These are phyloP conservation scores for Nakataea oryzae DNA, from an alignment of 2,329 filamentous ascomycete species.

Conservation along the genomic window DNA sequence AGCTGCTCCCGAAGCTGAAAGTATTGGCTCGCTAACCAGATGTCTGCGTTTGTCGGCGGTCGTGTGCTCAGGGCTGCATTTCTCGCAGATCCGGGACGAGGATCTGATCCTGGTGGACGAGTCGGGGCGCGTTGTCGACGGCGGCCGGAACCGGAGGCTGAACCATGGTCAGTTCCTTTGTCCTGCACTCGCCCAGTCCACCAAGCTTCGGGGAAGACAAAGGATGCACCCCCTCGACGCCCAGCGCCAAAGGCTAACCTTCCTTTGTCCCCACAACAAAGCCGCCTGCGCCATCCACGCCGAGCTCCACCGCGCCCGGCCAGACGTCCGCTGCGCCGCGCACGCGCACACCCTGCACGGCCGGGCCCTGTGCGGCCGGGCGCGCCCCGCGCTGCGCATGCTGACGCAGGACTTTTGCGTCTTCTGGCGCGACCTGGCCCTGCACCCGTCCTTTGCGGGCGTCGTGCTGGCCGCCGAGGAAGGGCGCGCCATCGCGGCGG, in stretches of 20 bases:
- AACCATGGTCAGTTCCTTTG: constrained; percentile 4
- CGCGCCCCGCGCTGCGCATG: constrained; percentile 49
- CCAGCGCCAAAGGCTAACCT: not conserved
- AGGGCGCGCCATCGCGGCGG: constrained; percentile 34
- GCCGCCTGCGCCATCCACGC: constrained; percentile 18
- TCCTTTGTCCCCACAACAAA: not conserved
- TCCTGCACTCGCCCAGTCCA: too few species aligned
- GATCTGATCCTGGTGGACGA: constrained; percentile 57
- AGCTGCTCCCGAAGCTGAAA: not conserved
- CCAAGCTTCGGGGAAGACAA: too few species aligned
- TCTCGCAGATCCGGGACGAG: constrained; percentile 6
- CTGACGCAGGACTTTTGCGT: constrained; percentile 52
- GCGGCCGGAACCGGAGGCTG: constrained; percentile 32
- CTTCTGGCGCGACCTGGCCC: constrained; percentile 40
- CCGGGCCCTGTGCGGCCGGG: constrained; percentile 48
- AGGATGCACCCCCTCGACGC: not conserved
- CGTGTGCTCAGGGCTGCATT: constrained; percentile 1
- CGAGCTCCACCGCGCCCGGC: constrained; percentile 42
- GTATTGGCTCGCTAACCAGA: not conserved
- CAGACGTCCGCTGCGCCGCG: constrained; percentile 42
- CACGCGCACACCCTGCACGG: constrained; percentile 46
- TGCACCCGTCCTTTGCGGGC: constrained; percentile 37
- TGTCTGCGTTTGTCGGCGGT: not conserved
- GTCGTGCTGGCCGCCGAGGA: constrained; percentile 42
- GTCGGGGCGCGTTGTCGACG: constrained; percentile 50